Conservation (phyloP, 768 basidiomycete genomes). For the Psilocybe tampanensis region DNA sequence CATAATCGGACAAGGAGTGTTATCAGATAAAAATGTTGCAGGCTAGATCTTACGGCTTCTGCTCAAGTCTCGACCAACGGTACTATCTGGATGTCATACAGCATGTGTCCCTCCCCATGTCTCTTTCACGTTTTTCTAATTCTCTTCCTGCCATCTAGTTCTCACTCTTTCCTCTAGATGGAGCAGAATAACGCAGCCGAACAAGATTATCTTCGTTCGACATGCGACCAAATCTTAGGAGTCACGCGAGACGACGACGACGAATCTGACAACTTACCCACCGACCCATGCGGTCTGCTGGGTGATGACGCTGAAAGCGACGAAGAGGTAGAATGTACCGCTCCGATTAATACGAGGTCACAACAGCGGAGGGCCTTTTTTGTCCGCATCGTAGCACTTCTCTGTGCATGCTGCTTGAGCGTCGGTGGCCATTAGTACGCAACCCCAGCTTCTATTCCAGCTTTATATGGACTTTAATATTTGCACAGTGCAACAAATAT, state of each 20-base stretch:
- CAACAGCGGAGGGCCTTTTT: conserved; percentile 40
- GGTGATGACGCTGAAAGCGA: conserved; percentile 13
- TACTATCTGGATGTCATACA: conserved; percentile 1
- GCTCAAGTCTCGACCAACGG: background rate
- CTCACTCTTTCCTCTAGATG: background rate
- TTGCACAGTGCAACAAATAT: conserved; percentile 64
- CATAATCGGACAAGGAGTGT: background rate
- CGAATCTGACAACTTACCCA: conserved; percentile 24
- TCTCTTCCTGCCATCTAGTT: background rate
- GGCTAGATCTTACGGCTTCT: background rate
- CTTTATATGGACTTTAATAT: background rate
- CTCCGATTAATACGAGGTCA: background rate
- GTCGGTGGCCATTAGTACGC: conserved; percentile 78
- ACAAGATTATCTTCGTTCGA: conserved; percentile 20
- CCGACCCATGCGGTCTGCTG: conserved; percentile 24
- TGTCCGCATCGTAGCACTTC: conserved; percentile 60
- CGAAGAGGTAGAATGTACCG: background rate
- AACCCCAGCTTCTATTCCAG: background rate
- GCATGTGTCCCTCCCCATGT: background rate
- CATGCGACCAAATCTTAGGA: conserved; percentile 20
- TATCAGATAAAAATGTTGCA: conserved; percentile 13
- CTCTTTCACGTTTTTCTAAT: background rate
- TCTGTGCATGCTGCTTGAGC: conserved; percentile 74
- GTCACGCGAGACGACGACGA: conserved; percentile 1
- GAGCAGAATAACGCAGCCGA: background rate